Base-by-base conservation (phyloP, 768 basidiomycete genomes). In the Tulasnella sp. region DNA sequence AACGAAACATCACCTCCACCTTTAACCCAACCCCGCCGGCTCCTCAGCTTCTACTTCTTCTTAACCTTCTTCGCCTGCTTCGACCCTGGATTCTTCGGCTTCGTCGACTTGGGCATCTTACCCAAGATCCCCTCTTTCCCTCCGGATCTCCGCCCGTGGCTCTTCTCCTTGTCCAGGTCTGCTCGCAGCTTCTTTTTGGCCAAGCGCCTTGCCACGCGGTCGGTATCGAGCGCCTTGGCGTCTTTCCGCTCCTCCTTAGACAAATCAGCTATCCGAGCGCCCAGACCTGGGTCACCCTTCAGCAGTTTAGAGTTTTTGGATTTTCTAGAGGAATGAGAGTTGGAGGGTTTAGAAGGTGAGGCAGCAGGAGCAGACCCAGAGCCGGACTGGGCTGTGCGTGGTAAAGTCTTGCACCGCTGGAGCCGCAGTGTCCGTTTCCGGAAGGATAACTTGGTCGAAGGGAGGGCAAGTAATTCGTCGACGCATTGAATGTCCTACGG, bases 401-500 rank as follows among this genome's bases (percentile, higher is more conserved):
- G 85, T 32, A 90, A 73, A n/a, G 90, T 90, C 83, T 95, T 97
- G 86, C 95, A 98, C 48, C 93, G 90, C 82, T 98, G 93, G 3
- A 98, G 90, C 29, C 97, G 92, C 3, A 98, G 87, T 81, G 92
- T 95, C 80, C 95, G 93, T 83, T 97, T 98, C 23, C 94, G 94
- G 82, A 98, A 95, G 83, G 93, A 95, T 83, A 98, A 89, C 80
- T 91, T 92, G 69, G 83, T 85, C 23, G 89, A 86, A 70, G 94
- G 92, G 23, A 98, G 85, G 0, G 93, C 93, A 46, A 99, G 86
- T 67, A 98, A 84, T 85, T 98, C 95, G 83, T 99, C 97, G 0
- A 98, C 94, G 83, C 94, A 95, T 83, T 91, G 90, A 1, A 91
- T 90, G 80, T 98, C 95, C 96, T 99, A 80, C 46, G 46, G 15